Conservation (phyloP, 75 land plant species). For the Sequoia sempervirens region DNA sequence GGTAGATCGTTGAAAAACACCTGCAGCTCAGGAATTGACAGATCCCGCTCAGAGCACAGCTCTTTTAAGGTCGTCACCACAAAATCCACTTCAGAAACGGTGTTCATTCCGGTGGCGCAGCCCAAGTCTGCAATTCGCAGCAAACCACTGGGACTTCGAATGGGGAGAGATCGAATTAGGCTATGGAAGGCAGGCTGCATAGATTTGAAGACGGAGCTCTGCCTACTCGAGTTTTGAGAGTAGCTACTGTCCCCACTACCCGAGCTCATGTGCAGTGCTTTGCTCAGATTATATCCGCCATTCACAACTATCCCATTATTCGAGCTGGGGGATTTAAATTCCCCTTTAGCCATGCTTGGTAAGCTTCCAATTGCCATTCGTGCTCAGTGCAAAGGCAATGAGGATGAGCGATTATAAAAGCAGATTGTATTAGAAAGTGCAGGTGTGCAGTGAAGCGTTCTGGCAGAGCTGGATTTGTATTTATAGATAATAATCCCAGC, state of each 20-base stretch:
- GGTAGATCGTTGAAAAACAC: neutral
- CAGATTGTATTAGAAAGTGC: too few species aligned
- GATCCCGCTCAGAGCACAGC: too few species aligned
- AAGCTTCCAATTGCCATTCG: too few species aligned
- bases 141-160: neutral
- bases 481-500: too few species aligned
- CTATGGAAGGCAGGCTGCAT: neutral
- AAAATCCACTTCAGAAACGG: neutral
- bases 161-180: neutral
- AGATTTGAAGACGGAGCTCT: neutral
- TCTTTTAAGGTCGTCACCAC: neutral
- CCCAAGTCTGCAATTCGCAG: neutral
- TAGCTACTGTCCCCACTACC: neutral
- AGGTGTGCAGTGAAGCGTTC: too few species aligned
- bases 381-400: too few species aligned
- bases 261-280: neutral
- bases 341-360: too few species aligned
- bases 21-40: neutral
- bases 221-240: neutral
- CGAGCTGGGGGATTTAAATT: too few species aligned
- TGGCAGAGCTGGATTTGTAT: too few species aligned
- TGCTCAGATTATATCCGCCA: neutral
- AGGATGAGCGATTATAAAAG: too few species aligned
- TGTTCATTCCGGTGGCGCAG: conserved; percentile 2
- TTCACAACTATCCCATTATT: too few species aligned